phyloP scores from a whole-genome alignment of 2,329 filamentous ascomycete species.

The Ceratocystis huliohia region DNA sequence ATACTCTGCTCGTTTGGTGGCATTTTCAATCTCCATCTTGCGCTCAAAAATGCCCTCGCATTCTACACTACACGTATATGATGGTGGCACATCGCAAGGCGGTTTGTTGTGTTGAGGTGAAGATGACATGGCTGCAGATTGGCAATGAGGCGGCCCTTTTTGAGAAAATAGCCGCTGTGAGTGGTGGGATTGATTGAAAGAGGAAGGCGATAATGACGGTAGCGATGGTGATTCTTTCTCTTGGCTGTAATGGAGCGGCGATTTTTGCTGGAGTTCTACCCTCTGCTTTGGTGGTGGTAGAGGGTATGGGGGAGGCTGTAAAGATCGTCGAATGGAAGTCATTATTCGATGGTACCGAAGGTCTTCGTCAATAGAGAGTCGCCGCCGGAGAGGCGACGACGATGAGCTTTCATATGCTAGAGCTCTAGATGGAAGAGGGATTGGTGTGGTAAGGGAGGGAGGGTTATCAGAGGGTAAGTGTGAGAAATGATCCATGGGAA shows the following conservation, averaged over 20 bases:
- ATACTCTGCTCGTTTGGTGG: constrained; percentile 48
- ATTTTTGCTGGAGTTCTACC: neutral
- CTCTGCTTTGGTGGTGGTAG: neutral
- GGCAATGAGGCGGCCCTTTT: neutral
- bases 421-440: neutral
- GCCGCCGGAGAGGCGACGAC: constrained; percentile 31
- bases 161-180: constrained; percentile 16
- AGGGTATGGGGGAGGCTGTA: constrained; percentile 36
- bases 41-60: constrained; percentile 46
- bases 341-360: constrained; percentile 41
- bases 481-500: constrained; percentile 13
- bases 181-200: constrained; percentile 11
- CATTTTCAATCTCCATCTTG: constrained; percentile 55
- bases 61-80: constrained; percentile 44
- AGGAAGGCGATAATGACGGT: neutral
- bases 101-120: constrained; percentile 23
- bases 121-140: constrained; percentile 17
- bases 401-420: constrained; percentile 10
- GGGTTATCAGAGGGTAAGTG: neutral
- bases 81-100: constrained; percentile 38
- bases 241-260: constrained; percentile 7
- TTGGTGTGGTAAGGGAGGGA: neutral
- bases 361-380: constrained; percentile 44
- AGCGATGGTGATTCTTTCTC: constrained; percentile 8
- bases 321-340: constrained; percentile 34